Evolutionary conservation across 2,329 filamentous ascomycete genomes (phyloP), one percentile per base, ranked within the genome.

Genomic region (Aspergillus hortae): DNA sequence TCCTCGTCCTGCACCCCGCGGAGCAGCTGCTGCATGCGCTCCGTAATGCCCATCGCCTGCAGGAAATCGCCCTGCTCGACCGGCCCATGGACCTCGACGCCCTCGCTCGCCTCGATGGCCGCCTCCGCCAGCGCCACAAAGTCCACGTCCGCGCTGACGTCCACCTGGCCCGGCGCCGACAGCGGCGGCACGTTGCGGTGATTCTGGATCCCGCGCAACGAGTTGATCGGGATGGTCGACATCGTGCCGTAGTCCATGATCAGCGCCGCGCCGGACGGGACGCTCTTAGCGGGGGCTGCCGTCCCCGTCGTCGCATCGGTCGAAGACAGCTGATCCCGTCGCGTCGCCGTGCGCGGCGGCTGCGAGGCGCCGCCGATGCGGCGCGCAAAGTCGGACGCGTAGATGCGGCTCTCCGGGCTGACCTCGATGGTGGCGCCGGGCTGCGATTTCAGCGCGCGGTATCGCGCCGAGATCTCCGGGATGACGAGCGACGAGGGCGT

Each of bases 221-320:
- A 95, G 77, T 96, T 95, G 54, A 88, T 78, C 2, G 94, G 94
- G 45, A 99, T 85, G 0, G 82, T 88, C 52, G 85, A 79, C 3
- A 84, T 72, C 4, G 92, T 88, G 15, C 94, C 94, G 73, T 99
- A 99, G 75, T 99, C 94, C 43, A 99, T 84, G 61, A 99, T 90
- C n/a, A 99, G 79, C 1, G 92, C 94, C 7, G 92, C 94, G 46
- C 94, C 94, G 0, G 85, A 87, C 1, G 92, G 85, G 1, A 67
- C 68, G 0, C 77, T 60, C 66, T 90, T 92, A 0, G 78, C 74
- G 5, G 77, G 59, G 36, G 76, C 61, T 1, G 72, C 52, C 1
- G 57, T 19, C 2, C 51, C n/a, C 44, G 57, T 50, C 19, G 53
- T 5, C n/a, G 17, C 40, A 23, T 17, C 35, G 36, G 11, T 48